phyloP scores from a whole-genome alignment of 345 rosid genomes.

The Eucalyptus caleyi region DNA sequence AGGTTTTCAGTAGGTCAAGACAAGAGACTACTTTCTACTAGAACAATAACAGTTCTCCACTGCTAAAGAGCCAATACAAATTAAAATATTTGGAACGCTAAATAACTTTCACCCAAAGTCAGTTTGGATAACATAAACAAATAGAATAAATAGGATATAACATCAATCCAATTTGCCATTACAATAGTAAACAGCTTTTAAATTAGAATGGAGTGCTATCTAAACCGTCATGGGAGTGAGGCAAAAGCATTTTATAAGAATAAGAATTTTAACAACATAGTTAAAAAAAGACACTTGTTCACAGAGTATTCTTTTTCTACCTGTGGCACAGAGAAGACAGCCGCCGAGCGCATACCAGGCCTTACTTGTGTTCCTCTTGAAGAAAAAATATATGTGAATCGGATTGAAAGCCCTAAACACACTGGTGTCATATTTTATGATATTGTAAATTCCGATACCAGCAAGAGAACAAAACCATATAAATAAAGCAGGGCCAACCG shows the following conservation, averaged over 20 bases:
- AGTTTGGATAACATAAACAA: neutral
- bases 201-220: neutral
- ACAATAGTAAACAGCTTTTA: neutral
- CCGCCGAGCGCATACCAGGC: constrained; percentile 99
- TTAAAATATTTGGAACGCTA: neutral
- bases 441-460: constrained; percentile 79
- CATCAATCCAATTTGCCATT: neutral
- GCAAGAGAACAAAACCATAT: constrained; percentile 97
- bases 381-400: constrained; percentile 71
- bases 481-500: constrained; percentile 88
- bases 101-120: neutral
- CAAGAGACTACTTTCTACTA: neutral
- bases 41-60: neutral
- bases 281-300: neutral
- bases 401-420: constrained; percentile 92
- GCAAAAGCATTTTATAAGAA: neutral
- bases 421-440: constrained; percentile 60
- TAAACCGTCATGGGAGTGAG: neutral
- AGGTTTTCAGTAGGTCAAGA: neutral
- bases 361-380: constrained; percentile 72
- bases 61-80: neutral
- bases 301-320: constrained; percentile 12
- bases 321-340: constrained; percentile 97
- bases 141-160: neutral
- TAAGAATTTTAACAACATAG: neutral